Evolutionary conservation across 257 asterid genomes (phyloP).

Genomic region (Rubia yunnanensis): DNA sequence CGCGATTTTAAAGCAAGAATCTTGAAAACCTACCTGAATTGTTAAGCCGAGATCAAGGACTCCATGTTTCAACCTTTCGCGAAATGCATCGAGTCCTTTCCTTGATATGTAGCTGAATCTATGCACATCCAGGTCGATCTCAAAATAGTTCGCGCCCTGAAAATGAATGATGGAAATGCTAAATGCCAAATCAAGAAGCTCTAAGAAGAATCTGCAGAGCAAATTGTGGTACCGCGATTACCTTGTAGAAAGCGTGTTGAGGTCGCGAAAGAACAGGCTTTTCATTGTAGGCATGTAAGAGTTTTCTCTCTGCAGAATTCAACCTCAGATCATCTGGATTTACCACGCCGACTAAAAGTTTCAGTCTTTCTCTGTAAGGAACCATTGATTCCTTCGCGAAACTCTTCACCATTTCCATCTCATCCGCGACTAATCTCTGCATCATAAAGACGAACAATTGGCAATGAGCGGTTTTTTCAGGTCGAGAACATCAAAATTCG

Average conservation of each 20-base stretch:
- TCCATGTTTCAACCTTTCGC: constrained; percentile 68
- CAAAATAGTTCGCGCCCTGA: constrained; percentile 78
- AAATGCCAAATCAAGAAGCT: neutral
- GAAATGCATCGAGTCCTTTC: constrained; percentile 68
- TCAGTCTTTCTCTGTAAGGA: constrained; percentile 78
- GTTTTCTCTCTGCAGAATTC: constrained; percentile 77
- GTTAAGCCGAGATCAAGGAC: constrained; percentile 78
- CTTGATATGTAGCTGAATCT: constrained; percentile 86
- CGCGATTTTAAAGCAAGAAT: neutral
- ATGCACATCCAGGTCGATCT: constrained; percentile 90
- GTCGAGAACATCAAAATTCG: neutral
- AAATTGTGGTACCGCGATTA: too few relatives aligned
- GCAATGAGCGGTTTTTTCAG: too few relatives aligned
- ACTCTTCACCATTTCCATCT: constrained; percentile 54
- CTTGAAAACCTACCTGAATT: constrained; percentile 54
- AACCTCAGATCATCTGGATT: constrained; percentile 73
- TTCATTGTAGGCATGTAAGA: constrained; percentile 68
- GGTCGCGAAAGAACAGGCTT: constrained; percentile 97
- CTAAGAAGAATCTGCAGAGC: neutral
- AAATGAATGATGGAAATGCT: neutral
- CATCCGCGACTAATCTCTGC: constrained; percentile 58
- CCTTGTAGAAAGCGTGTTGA: constrained; percentile 74
- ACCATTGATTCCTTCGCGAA: constrained; percentile 54
- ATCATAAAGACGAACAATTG: too few relatives aligned
- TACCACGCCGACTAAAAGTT: constrained; percentile 61